Conservation (phyloP, 2,329 filamentous ascomycete species). For the Hypoxylon sp. region DNA sequence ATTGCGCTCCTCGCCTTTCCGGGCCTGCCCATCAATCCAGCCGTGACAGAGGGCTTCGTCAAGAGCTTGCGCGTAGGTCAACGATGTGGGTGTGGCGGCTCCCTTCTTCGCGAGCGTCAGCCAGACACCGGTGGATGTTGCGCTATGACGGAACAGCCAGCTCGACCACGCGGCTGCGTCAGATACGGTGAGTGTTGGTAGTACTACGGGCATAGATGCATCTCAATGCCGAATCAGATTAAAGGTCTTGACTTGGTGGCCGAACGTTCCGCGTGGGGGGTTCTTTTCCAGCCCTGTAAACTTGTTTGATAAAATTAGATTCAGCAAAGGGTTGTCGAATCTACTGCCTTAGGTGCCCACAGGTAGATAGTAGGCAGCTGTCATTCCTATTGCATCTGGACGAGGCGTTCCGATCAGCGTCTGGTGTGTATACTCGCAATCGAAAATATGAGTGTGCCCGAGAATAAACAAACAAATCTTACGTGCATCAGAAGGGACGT, state of each 20-base stretch:
- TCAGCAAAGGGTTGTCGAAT: no score
- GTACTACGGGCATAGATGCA: slow-evolving; percentile 31
- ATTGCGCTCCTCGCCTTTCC: slow-evolving; percentile 44
- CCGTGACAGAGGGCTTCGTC: slow-evolving; percentile 66
- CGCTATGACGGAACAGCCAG: slow-evolving; percentile 39
- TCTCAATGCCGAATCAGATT: not conserved
- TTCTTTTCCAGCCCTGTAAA: no score
- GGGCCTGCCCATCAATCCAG: slow-evolving; percentile 68
- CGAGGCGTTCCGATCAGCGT: no score
- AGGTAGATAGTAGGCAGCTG: no score
- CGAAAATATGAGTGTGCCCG: no score
- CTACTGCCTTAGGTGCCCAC: no score
- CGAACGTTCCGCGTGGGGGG: no score
- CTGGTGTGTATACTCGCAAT: no score
- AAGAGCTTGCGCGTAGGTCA: slow-evolving; percentile 55
- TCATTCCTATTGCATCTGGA: no score
- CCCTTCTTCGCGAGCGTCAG: slow-evolving; percentile 43
- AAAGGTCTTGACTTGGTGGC: no score
- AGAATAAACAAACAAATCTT: no score
- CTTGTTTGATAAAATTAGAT: no score
- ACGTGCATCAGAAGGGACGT: not conserved
- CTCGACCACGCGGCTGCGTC: slow-evolving; percentile 37
- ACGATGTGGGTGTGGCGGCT: slow-evolving; percentile 35
- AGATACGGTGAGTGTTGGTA: slow-evolving; percentile 37
- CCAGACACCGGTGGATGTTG: slow-evolving; percentile 40